A percentile compares a stretch with the other conserved stretches of the same genome.
Conservation (phyloP, 768 basidiomycete species). For the Rhizopogon salebrosus region DNA sequence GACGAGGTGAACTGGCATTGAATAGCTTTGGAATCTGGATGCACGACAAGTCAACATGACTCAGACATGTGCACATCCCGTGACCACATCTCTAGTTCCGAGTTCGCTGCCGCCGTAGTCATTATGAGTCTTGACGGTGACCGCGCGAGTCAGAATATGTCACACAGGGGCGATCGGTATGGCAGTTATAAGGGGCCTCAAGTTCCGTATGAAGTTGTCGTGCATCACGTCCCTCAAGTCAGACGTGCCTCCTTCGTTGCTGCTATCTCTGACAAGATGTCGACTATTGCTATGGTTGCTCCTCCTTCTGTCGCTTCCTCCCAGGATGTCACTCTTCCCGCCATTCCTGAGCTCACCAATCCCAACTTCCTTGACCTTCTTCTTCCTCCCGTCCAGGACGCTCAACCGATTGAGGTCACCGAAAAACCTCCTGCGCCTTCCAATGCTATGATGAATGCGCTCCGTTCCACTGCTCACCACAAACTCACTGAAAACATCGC, state of each 20-base stretch:
- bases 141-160: no score
- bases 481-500: conserved; percentile 48
- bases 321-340: conserved; percentile 49
- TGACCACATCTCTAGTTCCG: no score
- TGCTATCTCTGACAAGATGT: not conserved
- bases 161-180: no score
- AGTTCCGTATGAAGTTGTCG: no score
- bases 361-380: conserved; percentile 53
- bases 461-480: conserved; percentile 36
- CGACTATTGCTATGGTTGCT: not conserved
- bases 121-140: no score
- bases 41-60: no score
- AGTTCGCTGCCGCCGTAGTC: no score
- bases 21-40: no score
- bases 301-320: conserved; percentile 19
- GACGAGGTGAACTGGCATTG: no score
- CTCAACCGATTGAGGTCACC: not conserved
- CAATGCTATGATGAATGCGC: conserved; percentile 54
- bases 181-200: no score
- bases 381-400: conserved; percentile 29
- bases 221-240: not conserved
- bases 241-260: not conserved
- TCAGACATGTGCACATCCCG: no score
- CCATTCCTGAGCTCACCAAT: conserved; percentile 53
- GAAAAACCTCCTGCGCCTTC: conserved; percentile 8